A percentile compares a stretch with the other conserved stretches of the same genome.
Evolutionary conservation across 108 stramenopile species (phyloP).

Genomic region (Pseudonitzschia delicatissima): DNA sequence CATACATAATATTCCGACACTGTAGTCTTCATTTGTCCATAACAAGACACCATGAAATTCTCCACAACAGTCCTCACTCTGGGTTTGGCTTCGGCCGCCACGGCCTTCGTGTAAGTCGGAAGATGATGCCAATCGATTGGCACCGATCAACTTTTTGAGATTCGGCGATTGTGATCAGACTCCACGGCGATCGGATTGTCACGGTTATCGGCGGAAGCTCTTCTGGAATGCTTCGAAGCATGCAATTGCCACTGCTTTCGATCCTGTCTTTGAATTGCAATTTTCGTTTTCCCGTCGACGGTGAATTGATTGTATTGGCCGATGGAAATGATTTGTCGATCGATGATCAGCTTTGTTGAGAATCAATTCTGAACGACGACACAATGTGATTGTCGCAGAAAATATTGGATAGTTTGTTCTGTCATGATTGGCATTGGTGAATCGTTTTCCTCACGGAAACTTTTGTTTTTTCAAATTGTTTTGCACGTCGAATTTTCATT

Average conservation of each 20-base stretch:
- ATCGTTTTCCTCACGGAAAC: background rate
- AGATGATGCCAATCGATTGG: background rate
- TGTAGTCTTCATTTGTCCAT: too few relatives aligned
- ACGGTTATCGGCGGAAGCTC: background rate
- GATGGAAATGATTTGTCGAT: too few relatives aligned
- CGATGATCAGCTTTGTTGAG: too few relatives aligned
- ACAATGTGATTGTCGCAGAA: background rate
- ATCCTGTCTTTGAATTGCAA: background rate
- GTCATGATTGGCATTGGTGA: background rate
- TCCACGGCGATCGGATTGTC: background rate
- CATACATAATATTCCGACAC: background rate
- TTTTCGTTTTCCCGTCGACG: background rate
- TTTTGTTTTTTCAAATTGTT: background rate
- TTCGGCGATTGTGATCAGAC: background rate
- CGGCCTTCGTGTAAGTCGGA: slow-evolving; percentile 40
- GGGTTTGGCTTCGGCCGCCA: slow-evolving; percentile 33
- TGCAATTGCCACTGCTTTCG: background rate
- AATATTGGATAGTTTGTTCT: background rate
- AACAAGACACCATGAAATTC: slow-evolving; percentile 40
- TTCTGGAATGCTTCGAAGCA: background rate
- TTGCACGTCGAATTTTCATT: too few relatives aligned
- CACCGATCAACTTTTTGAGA: background rate
- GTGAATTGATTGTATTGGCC: too few relatives aligned
- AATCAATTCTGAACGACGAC: background rate
- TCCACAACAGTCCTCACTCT: slow-evolving; percentile 19